Base-by-base conservation (phyloP, 2,329 filamentous ascomycete species). In the Mycosphaerella arachidis region DNA sequence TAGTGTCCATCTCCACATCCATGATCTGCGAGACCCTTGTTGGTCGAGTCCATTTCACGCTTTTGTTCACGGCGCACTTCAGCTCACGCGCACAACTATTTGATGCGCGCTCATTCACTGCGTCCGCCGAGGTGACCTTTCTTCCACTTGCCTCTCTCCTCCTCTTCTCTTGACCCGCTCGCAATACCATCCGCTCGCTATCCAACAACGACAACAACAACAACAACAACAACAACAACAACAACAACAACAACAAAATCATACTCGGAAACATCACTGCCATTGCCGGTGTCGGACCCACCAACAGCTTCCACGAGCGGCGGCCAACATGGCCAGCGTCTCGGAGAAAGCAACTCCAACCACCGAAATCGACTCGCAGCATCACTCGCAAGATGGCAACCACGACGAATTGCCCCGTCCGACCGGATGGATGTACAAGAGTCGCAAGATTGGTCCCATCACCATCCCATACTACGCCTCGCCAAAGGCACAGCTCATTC, bases 391-490 rank as follows among this genome's bases (percentile, higher is more conserved):
- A 29, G 48, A 57, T 29, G 27, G 7, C 52, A 51, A 51, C 60
- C 18, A 45, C 43, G 29, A 56, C 51, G 63, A 65, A 18, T 7
- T 50, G 30, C 16, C 48, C 29, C 55, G 53, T 16, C 78, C 78
- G 29, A 71, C 69, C 45, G 76, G 76, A 37, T 81, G 79, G 79
- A 80, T 75, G 70, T 82, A 82, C 73, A 76, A 72, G 68, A 67
- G 71, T 29, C 58, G 74, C 60, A 77, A 69, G 63, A 60, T 81
- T 52, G 71, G 76, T 16, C 73, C 75, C 48, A 68, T 74, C 70
- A 75, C 67, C 35, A 63, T 81, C 51, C 78, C 79, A 31, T 80
- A 76, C 74, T 81, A 78, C 69, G 80, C 80, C 57, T 80, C 77
- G 55, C 80, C 80, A 24, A 73, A 77, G 27, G 68, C 75, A 12